phyloP scores from a whole-genome alignment of 345 rosid genomes.

The Adansonia digitata region DNA sequence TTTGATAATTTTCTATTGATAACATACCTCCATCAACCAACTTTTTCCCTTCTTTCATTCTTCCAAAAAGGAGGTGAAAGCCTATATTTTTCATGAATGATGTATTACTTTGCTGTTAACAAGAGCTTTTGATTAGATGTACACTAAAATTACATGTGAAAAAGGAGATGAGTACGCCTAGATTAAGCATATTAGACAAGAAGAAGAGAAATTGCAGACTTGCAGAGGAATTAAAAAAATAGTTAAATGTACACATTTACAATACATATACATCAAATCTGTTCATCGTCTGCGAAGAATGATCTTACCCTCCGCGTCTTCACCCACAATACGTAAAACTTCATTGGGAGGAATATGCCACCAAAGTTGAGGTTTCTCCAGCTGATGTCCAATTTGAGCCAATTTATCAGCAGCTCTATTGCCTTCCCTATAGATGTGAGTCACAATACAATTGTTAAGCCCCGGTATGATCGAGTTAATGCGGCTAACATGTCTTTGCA shows the following conservation, averaged over 20 bases:
- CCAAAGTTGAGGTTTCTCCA: slow-evolving; percentile 56
- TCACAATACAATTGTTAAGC: slow-evolving; percentile 44
- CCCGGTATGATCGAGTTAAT: slow-evolving; percentile 52
- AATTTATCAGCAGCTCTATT: slow-evolving; percentile 69
- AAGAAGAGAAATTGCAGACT: neutral
- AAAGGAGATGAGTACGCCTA: neutral
- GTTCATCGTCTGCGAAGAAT: slow-evolving; percentile 39
- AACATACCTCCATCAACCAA: neutral
- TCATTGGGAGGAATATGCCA: slow-evolving; percentile 46
- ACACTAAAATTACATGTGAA: neutral
- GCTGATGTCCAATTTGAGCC: slow-evolving; percentile 62
- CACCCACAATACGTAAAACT: slow-evolving; percentile 50
- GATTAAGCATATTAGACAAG: neutral
- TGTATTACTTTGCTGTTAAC: neutral
- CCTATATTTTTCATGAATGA: neutral
- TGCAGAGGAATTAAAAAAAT: neutral
- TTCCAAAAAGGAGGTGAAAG: neutral
- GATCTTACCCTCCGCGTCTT: slow-evolving; percentile 68
- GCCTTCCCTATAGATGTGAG: slow-evolving; percentile 69
- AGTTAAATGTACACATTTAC: neutral
- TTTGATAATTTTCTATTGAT: neutral
- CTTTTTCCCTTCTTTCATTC: neutral
- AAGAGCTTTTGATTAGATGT: neutral
- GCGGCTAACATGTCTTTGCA: slow-evolving; percentile 34
- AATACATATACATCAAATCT: neutral